Evolutionary conservation across 2,329 filamentous ascomycete species (phyloP).

Genomic region (Sarocladium kiliense): DNA sequence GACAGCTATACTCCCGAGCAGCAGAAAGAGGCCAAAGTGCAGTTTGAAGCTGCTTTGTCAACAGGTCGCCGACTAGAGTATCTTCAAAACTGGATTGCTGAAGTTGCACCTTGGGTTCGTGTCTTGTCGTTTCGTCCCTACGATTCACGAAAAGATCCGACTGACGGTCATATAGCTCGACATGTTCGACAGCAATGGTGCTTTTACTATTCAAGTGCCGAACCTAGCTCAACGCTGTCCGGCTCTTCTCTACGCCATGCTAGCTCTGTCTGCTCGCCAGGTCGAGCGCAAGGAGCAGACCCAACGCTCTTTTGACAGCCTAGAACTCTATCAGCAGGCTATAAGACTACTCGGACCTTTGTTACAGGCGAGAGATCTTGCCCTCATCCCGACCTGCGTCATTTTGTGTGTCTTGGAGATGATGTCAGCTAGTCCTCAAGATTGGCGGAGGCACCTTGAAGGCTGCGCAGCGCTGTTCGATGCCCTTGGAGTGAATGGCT

Average conservation of each 20-base stretch:
- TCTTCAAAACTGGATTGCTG: slow-evolving; percentile 45
- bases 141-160: slow-evolving; percentile 9
- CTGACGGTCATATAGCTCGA: slow-evolving; percentile 36
- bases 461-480: slow-evolving; percentile 52
- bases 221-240: slow-evolving; percentile 40
- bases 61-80: slow-evolving; percentile 31
- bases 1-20: slow-evolving; percentile 12
- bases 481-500: slow-evolving; percentile 47
- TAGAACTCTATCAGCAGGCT: slow-evolving; percentile 50
- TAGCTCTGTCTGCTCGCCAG: slow-evolving; percentile 50
- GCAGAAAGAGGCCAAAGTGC: slow-evolving; percentile 16
- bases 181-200: slow-evolving; percentile 49
- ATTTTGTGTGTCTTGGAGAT: slow-evolving; percentile 37
- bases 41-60: slow-evolving; percentile 23
- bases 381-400: slow-evolving; percentile 31
- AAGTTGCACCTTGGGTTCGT: slow-evolving; percentile 46
- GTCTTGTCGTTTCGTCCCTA: slow-evolving; percentile 12
- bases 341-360: slow-evolving; percentile 37
- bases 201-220: slow-evolving; percentile 48
- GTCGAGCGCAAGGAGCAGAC: slow-evolving; percentile 43
- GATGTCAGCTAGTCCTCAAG: slow-evolving; percentile 35
- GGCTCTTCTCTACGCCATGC: slow-evolving; percentile 43
- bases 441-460: slow-evolving; percentile 53
- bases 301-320: slow-evolving; percentile 42
- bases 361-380: slow-evolving; percentile 25